Conservation (phyloP, 2,329 filamentous ascomycete genomes). For the Mycosphaerella arachidis region DNA sequence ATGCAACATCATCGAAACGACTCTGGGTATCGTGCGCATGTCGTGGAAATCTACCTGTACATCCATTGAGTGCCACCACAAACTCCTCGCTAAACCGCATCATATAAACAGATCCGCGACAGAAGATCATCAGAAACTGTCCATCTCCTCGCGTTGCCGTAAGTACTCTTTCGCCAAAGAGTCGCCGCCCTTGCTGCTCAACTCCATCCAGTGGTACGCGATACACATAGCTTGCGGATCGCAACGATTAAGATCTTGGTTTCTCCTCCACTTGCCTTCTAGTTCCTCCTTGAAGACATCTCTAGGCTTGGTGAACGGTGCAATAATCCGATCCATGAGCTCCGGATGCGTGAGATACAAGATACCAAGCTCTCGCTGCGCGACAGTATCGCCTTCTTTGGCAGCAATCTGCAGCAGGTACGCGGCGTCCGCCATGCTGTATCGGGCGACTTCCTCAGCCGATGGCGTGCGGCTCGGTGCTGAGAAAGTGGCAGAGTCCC, state of each 20-base stretch:
- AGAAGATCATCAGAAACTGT: constrained; percentile 36
- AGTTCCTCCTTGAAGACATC: constrained; percentile 89
- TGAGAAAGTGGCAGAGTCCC: constrained; percentile 30
- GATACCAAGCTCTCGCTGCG: constrained; percentile 87
- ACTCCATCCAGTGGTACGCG: constrained; percentile 95
- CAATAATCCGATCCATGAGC: constrained; percentile 69
- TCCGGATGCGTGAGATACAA: constrained; percentile 92
- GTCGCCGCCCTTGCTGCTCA: constrained; percentile 80
- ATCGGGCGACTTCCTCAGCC: constrained; percentile 49
- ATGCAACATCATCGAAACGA: background rate
- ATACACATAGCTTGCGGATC: constrained; percentile 89
- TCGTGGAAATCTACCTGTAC: constrained; percentile 7
- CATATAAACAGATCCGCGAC: background rate
- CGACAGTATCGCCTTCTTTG: constrained; percentile 81
- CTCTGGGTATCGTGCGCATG: constrained; percentile 8
- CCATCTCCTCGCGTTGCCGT: constrained; percentile 63
- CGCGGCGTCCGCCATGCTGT: constrained; percentile 74
- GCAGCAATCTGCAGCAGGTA: constrained; percentile 90
- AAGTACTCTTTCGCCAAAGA: constrained; percentile 77
- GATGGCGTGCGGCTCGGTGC: constrained; percentile 23
- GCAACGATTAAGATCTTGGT: constrained; percentile 59
- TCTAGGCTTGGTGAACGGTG: constrained; percentile 76
- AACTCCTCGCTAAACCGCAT: background rate
- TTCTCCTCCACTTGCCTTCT: constrained; percentile 60
- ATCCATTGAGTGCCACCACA: background rate